phyloP scores from a whole-genome alignment of 768 basidiomycete genomes.

The Podaxis sp. region DNA sequence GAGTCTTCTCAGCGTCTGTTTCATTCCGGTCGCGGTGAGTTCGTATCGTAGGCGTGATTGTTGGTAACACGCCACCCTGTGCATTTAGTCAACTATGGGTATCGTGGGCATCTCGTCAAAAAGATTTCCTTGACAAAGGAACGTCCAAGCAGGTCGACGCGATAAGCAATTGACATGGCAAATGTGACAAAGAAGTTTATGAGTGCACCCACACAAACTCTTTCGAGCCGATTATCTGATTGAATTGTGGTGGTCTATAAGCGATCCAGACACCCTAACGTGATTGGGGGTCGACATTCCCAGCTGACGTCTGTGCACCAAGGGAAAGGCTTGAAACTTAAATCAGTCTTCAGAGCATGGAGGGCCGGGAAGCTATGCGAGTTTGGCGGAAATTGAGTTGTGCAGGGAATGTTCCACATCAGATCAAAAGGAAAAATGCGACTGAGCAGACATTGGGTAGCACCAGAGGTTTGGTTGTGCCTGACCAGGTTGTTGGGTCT shows the following conservation, averaged over 20 bases:
- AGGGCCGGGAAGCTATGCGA: background rate
- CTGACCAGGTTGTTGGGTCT: background rate
- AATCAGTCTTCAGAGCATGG: background rate
- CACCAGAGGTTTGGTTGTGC: background rate
- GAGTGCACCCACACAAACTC: too few relatives aligned
- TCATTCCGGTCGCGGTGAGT: background rate
- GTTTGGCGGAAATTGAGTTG: background rate
- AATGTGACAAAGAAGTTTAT: too few relatives aligned
- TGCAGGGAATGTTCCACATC: background rate
- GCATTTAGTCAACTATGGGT: background rate
- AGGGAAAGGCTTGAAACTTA: background rate
- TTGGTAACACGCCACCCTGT: background rate
- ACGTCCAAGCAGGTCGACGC: too few relatives aligned
- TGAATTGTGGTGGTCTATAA: too few relatives aligned
- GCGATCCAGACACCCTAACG: too few relatives aligned
- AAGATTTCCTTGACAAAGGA: too few relatives aligned
- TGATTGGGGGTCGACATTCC: background rate
- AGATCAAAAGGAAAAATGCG: background rate
- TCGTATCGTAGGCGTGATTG: background rate
- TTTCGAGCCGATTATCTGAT: too few relatives aligned
- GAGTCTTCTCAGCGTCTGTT: background rate
- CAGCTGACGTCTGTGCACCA: background rate
- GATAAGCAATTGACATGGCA: too few relatives aligned
- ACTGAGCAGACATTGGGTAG: background rate
- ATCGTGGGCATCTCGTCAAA: background rate